These are phyloP conservation scores for Suillus paluster DNA, from an alignment of 768 basidiomycete species.

Conservation along the genomic window DNA sequence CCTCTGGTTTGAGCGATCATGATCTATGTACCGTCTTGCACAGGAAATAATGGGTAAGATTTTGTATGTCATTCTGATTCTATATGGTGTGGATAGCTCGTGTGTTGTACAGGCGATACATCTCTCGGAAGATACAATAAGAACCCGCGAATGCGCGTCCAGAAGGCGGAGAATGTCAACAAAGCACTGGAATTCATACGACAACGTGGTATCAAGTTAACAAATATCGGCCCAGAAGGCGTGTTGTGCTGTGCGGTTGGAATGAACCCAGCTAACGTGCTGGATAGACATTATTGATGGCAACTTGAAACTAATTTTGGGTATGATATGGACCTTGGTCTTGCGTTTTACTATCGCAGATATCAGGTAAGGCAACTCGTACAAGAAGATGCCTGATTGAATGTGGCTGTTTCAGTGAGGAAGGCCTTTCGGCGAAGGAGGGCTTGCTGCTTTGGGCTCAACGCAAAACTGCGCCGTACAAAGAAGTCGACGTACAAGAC, in stretches of 20 bases:
- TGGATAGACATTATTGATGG: slow-evolving; percentile 93
- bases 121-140: slow-evolving; percentile 96
- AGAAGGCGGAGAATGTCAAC: slow-evolving; percentile 98
- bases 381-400: slow-evolving; percentile 4
- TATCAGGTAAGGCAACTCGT: slow-evolving; percentile 72
- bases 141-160: slow-evolving; percentile 87
- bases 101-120: slow-evolving; percentile 63
- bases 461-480: slow-evolving; percentile 90
- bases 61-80: slow-evolving; percentile 7
- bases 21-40: slow-evolving; percentile 8
- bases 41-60: slow-evolving; percentile 95
- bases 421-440: slow-evolving; percentile 98
- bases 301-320: slow-evolving; percentile 97
- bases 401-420: slow-evolving; percentile 65
- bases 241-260: slow-evolving; percentile 10
- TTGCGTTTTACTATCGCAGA: slow-evolving; percentile 97
- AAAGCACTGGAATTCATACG: slow-evolving; percentile 96
- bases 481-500: slow-evolving; percentile 91
- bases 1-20: slow-evolving; percentile 8
- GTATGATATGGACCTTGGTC: slow-evolving; percentile 99
- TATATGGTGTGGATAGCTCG: not conserved
- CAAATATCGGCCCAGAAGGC: slow-evolving; percentile 98
- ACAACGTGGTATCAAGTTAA: slow-evolving; percentile 91
- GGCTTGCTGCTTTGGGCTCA: slow-evolving; percentile 98
- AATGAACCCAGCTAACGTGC: slow-evolving; percentile 10